Conservation (phyloP, 768 basidiomycete genomes). For the Erythrobasidium yunnanense region DNA sequence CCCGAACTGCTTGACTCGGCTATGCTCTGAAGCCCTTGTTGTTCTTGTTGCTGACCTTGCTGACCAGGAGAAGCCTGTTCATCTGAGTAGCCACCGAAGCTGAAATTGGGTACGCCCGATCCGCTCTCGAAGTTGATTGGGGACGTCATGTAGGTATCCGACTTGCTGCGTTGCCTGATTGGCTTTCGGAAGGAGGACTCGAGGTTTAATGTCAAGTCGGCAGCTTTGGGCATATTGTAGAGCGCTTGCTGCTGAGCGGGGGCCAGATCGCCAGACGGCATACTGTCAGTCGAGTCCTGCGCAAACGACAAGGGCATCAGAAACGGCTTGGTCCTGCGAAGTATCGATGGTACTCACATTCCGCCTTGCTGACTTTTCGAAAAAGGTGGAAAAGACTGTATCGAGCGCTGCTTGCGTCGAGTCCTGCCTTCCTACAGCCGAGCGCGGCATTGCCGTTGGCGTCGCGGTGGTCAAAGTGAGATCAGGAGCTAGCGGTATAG, state of each 20-base stretch:
- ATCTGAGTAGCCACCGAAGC: not conserved
- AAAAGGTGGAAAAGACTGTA: conserved; percentile 25
- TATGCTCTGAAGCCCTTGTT: too few species aligned
- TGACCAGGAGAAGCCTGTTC: too few species aligned
- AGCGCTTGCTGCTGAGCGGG: conserved; percentile 9
- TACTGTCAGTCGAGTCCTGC: conserved; percentile 21
- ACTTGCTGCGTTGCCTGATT: conserved; percentile 14
- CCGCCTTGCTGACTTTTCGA: not conserved
- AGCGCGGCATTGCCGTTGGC: conserved; percentile 14
- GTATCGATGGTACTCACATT: not conserved
- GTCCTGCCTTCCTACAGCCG: conserved; percentile 15
- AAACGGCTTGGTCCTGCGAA: not conserved
- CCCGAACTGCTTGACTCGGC: not conserved
- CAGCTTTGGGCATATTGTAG: conserved; percentile 1
- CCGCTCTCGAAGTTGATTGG: not conserved
- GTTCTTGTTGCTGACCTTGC: too few species aligned
- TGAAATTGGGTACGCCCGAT: not conserved
- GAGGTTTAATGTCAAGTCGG: conserved; percentile 19
- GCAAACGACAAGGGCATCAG: not conserved
- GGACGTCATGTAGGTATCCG: conserved; percentile 17
- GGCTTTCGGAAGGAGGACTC: not conserved
- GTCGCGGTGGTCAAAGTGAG: conserved; percentile 21
- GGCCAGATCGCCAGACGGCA: not conserved
- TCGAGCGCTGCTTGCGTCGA: conserved; percentile 26
- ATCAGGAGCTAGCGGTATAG: conserved; percentile 14